Conservation (phyloP, 345 rosid genomes). For the Rhizophora mangle region DNA sequence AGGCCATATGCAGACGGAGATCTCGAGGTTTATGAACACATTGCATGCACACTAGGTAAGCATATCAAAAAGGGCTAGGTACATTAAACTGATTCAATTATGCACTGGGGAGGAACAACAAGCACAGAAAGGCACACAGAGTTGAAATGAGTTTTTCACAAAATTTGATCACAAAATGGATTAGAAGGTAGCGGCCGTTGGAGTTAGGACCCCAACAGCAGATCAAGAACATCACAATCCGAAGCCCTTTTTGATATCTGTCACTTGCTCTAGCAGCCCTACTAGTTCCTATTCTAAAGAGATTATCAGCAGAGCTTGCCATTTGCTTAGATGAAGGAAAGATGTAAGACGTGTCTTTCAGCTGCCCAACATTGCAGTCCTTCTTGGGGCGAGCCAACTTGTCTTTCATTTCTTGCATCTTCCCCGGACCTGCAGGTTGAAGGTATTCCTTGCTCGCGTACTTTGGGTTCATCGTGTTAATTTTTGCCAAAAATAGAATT, state of each 20-base stretch:
- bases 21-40: no score
- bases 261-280: constrained; percentile 4
- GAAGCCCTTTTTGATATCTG: constrained; percentile 1
- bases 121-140: no score
- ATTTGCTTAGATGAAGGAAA: constrained; percentile 23
- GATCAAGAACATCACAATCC: constrained; percentile 48
- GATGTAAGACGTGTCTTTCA: constrained; percentile 9
- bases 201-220: constrained; percentile 50
- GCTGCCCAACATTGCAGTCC: not conserved
- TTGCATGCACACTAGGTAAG: no score
- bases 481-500: no score
- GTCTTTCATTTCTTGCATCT: constrained; percentile 21
- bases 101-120: no score
- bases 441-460: constrained; percentile 23
- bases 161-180: no score
- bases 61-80: no score
- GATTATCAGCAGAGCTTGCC: constrained; percentile 17
- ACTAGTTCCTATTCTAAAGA: not conserved
- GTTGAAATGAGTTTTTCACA: no score
- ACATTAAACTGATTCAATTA: no score
- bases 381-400: constrained; percentile 3
- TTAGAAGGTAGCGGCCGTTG: constrained; percentile 5
- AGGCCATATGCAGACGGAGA: no score
- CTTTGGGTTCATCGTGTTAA: constrained; percentile 16
- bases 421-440: constrained; percentile 18